Evolutionary conservation across 768 basidiomycete species (phyloP), one percentile per base, ranked within the genome.

Genomic region (Tricholoma sp.): DNA sequence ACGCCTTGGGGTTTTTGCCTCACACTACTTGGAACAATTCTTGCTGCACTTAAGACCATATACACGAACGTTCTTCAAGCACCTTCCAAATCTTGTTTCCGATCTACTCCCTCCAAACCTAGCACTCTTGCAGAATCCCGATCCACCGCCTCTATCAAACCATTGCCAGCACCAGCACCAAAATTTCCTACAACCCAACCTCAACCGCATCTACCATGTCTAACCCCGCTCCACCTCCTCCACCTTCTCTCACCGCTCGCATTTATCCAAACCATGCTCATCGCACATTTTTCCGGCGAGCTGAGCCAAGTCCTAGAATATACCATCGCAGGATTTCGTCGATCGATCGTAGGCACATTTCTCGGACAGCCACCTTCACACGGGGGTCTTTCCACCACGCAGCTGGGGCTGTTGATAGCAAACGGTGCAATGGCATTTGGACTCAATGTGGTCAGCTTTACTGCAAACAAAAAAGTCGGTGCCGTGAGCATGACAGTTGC

Each of bases 1-100:
- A 97, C 94, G 1, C 69, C 76, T 2, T 83, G 83, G 69, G 97
- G 97, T 4, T 82, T 98, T 56, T 62, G 91, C 65, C 79, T 99
- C 18, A 98, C 97, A 0, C 79, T 99, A 12, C 72, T 94, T 15
- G 97, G 97, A 44, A 94, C 96, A 0, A 68, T 96, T 53, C 82
- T 99, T 36, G 97, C 97, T 5, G 89, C 97, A 7, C 73, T 97
- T 53, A 98, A 98, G 70, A 97, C 96, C 0, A 88, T 98, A 45
- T 83, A 88, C 61, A 98, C 96, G 10, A 91, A 94, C 68, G 72
- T 89, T 59, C 83, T 88, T 1, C 89, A 88, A 65, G 75, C 80
- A n/a, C 65, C 74, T 4, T 42, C 59, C 12, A 50, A 11, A 18
- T 33, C 56, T 32, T 37, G 56, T 20, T 31, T 20, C 60, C 62